Percentiles rank a stretch among this genome's conserved stretches.
Conservation (phyloP, 345 rosid genomes). For the Cardiospermum halicacabum region DNA sequence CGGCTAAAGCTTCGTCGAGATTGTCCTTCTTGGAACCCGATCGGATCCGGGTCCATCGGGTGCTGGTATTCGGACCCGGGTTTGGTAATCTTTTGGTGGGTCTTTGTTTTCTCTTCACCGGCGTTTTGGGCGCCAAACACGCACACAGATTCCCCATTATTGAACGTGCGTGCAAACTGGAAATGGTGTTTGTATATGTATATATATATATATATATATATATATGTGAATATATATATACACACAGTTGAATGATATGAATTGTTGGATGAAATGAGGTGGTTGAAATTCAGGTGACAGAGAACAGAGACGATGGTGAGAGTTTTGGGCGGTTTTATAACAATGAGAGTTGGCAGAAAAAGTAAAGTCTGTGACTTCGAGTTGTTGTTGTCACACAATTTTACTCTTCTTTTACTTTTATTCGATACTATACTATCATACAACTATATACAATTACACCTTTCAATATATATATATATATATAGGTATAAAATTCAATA, state of each 20-base stretch:
- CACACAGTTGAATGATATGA: no score
- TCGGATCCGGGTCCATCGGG: conserved; percentile 58
- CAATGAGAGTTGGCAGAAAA: background rate
- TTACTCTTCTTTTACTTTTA: no score
- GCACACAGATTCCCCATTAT: conserved; percentile 67
- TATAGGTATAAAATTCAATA: no score
- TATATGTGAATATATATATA: no score
- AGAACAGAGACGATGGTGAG: background rate
- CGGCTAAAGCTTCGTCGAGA: conserved; percentile 67
- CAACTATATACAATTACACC: no score
- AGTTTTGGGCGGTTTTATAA: background rate
- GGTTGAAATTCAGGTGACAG: conserved; percentile 14
- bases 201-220: no score
- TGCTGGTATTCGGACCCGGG: conserved; percentile 24
- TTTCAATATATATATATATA: no score
- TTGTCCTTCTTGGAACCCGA: conserved; percentile 56
- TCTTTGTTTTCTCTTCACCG: conserved; percentile 43
- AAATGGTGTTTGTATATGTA: no score
- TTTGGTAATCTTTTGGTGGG: conserved; percentile 36
- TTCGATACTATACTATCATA: no score
- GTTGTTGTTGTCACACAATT: conserved; percentile 1
- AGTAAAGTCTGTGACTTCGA: conserved; percentile 3
- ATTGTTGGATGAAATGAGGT: conserved; percentile 4
- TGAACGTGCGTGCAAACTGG: conserved; percentile 11
- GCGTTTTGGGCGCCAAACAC: conserved; percentile 39